phyloP scores from a whole-genome alignment of 139 green algal genomes.

The Chlorella sp. region DNA sequence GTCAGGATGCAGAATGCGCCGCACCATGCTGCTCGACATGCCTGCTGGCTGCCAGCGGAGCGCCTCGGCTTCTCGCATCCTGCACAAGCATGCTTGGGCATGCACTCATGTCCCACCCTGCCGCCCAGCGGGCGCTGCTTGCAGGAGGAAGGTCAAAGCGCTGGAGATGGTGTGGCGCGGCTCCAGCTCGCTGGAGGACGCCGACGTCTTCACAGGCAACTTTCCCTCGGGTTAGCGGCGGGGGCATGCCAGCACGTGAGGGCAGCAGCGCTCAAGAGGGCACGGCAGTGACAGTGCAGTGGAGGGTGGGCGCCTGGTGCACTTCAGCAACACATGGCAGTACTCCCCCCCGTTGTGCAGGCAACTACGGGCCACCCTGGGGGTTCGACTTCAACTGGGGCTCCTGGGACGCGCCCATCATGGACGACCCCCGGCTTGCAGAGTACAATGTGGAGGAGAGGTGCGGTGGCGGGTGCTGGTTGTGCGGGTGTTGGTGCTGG shows the following conservation, averaged over 20 bases:
- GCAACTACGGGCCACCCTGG: conserved; percentile 77
- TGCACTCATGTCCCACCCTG: too few species aligned
- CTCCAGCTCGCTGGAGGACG: conserved; percentile 49
- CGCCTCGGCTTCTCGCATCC: conserved; percentile 1
- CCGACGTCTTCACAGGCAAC: conserved; percentile 68
- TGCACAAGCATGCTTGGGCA: too few species aligned
- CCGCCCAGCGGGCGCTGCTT: too few species aligned
- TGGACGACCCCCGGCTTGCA: conserved; percentile 69
- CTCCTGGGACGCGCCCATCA: conserved; percentile 50
- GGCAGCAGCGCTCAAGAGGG: too few species aligned
- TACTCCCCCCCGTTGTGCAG: conserved; percentile 28
- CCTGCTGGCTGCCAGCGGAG: neutral
- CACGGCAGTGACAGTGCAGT: neutral
- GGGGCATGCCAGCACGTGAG: neutral
- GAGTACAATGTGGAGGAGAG: conserved; percentile 82
- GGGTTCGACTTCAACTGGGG: conserved; percentile 81
- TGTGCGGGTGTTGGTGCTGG: neutral
- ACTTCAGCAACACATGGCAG: neutral
- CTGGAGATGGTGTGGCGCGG: conserved; percentile 81
- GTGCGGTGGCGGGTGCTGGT: neutral
- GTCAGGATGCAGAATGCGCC: too few species aligned
- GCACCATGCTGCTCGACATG: neutral
- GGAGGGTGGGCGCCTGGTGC: neutral
- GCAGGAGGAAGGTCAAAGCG: conserved; percentile 29
- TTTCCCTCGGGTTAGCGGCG: conserved; percentile 39